A percentile compares a stretch with the other conserved stretches of the same genome.
phyloP scores from a whole-genome alignment of 208 protist species.

The Acanthamoeba sp. region DNA sequence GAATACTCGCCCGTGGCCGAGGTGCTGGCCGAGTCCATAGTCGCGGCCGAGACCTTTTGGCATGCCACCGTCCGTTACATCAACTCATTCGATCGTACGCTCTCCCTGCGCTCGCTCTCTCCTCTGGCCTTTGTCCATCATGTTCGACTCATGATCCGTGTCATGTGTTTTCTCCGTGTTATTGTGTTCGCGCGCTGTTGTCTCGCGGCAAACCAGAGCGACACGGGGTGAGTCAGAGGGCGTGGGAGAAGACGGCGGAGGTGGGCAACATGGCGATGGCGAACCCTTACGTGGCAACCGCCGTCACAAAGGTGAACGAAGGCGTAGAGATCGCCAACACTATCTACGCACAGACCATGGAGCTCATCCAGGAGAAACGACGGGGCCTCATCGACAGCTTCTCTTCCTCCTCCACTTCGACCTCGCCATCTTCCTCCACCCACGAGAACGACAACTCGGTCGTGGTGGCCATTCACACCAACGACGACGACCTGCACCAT shows the following conservation, averaged over 20 bases:
- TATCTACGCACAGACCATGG: conserved; percentile 31
- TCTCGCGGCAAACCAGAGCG: not conserved
- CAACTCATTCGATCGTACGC: not conserved
- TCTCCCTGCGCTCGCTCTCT: not conserved
- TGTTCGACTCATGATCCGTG: too few species aligned
- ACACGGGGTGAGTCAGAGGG: not conserved
- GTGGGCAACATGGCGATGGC: not conserved
- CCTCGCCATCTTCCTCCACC: not conserved
- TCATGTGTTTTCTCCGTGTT: too few species aligned
- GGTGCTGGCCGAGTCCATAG: not conserved
- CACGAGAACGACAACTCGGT: not conserved
- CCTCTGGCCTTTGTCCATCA: not conserved
- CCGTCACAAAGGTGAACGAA: not conserved
- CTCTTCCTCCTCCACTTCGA: not conserved
- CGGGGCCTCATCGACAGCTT: not conserved
- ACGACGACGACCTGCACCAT: not conserved
- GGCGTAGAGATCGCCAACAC: not conserved
- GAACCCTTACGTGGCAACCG: conserved; percentile 29
- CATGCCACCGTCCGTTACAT: not conserved
- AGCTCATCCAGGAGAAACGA: conserved; percentile 53
- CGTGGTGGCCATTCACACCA: not conserved
- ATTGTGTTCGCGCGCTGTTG: not conserved
- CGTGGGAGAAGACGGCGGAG: not conserved
- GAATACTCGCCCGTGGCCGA: conserved; percentile 7
- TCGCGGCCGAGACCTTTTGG: not conserved